These are phyloP conservation scores for Pseudonectria foliicola DNA, from an alignment of 2,329 filamentous ascomycete genomes.

Conservation along the genomic window DNA sequence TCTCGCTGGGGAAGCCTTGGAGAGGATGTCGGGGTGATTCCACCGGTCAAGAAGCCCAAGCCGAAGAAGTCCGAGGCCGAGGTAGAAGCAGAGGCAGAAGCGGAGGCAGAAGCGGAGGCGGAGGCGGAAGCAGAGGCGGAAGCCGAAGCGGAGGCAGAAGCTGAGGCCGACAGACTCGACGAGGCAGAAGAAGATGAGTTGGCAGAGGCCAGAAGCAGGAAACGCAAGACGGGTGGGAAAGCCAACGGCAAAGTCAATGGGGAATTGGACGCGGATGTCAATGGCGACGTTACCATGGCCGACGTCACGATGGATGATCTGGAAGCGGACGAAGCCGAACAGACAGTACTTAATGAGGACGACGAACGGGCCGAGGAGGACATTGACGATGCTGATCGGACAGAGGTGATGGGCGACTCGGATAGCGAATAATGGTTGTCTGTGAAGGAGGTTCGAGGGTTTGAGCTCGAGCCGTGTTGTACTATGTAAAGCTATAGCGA, in stretches of 20 bases:
- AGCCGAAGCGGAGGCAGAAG: constrained; percentile 6
- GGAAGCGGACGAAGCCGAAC: constrained; percentile 42
- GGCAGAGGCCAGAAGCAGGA: constrained; percentile 14
- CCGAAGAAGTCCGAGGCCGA: constrained; percentile 20
- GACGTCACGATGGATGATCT: constrained; percentile 46
- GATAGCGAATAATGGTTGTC: constrained; percentile 22
- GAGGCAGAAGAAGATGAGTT: constrained; percentile 25
- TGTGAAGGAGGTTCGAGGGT: constrained; percentile 1
- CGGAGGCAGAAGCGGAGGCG: constrained; percentile 24
- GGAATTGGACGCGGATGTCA: constrained; percentile 36
- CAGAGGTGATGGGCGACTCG: constrained; percentile 31
- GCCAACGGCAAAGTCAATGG: constrained; percentile 20
- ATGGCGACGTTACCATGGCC: constrained; percentile 20
- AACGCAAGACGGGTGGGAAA: constrained; percentile 4
- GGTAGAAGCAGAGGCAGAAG: constrained; percentile 19
- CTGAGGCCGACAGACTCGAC: constrained; percentile 18
- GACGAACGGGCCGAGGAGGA: constrained; percentile 41
- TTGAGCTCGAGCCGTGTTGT: constrained; percentile 3
- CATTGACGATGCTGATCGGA: constrained; percentile 35
- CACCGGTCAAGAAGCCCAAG: constrained; percentile 36
- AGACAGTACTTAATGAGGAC: constrained; percentile 30
- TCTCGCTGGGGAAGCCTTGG: constrained; percentile 55
- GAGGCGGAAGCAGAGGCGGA: constrained; percentile 14
- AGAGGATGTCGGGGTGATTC: constrained; percentile 39
- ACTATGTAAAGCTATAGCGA: too few relatives aligned